These are phyloP conservation scores for Lentinula detonsa DNA, from an alignment of 768 basidiomycete species.

Conservation along the genomic window DNA sequence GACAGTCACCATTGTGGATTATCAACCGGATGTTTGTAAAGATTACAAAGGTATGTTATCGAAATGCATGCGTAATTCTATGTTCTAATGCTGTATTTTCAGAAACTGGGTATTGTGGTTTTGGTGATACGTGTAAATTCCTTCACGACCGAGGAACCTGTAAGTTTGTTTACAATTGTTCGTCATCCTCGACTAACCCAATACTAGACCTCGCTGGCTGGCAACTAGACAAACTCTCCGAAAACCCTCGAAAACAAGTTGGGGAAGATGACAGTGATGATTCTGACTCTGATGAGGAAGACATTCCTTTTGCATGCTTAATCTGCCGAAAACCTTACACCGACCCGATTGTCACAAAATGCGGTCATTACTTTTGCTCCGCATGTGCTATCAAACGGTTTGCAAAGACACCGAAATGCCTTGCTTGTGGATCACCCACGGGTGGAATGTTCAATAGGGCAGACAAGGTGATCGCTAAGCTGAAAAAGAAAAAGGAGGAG, in stretches of 20 bases:
- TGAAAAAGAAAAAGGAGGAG: conserved; percentile 66
- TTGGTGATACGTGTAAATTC: conserved; percentile 99
- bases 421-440: conserved; percentile 90
- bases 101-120: conserved; percentile 99
- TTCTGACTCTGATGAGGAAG: conserved; percentile 73
- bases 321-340: conserved; percentile 94
- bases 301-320: conserved; percentile 97
- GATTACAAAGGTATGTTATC: conserved; percentile 86
- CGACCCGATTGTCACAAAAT: conserved; percentile 92
- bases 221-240: conserved; percentile 94
- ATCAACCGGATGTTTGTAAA: conserved; percentile 99
- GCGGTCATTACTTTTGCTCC: conserved; percentile 95
- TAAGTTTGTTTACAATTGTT: conserved; percentile 32
- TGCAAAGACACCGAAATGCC: conserved; percentile 90
- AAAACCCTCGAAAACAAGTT: conserved; percentile 57
- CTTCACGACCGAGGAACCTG: conserved; percentile 96
- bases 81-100: conserved; percentile 6
- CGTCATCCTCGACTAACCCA: neutral
- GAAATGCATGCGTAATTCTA: neutral
- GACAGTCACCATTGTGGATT: conserved; percentile 93
- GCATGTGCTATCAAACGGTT: conserved; percentile 94
- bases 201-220: conserved; percentile 87
- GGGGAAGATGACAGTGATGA: conserved; percentile 48
- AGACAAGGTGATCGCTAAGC: conserved; percentile 86
- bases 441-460: conserved; percentile 96